Evolutionary conservation across 2,329 filamentous ascomycete species (phyloP).

Genomic region (Fusarium denticulatum): DNA sequence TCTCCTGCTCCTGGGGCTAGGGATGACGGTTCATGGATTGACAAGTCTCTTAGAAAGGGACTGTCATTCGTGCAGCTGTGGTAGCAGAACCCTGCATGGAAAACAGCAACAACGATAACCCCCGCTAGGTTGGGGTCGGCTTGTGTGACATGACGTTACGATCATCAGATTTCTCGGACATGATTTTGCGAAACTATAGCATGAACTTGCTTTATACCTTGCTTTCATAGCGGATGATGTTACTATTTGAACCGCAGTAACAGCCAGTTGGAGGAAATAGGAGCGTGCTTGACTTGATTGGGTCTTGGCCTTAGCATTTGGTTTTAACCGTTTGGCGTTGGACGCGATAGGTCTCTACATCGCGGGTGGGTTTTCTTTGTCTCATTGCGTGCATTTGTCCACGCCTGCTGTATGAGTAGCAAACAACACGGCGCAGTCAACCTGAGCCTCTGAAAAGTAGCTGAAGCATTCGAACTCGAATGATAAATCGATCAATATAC

Average conservation of each 20-base stretch:
- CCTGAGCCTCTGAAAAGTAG: constrained; percentile 9
- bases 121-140: constrained; percentile 1
- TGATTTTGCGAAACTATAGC: constrained; percentile 13
- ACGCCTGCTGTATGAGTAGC: constrained; percentile 22
- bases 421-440: constrained; percentile 15
- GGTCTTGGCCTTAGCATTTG: background rate
- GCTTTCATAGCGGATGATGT: constrained; percentile 17
- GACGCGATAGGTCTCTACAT: constrained; percentile 8
- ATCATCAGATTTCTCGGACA: constrained; percentile 25
- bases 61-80: constrained; percentile 38
- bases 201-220: background rate
- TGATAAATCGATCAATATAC: background rate
- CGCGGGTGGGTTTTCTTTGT: constrained; percentile 6
- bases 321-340: constrained; percentile 18
- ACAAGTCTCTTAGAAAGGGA: constrained; percentile 38
- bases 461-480: constrained; percentile 11
- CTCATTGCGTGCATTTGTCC: constrained; percentile 9
- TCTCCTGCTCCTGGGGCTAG: constrained; percentile 21
- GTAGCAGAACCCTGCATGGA: constrained; percentile 21
- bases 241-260: background rate
- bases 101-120: constrained; percentile 3
- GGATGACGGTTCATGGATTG: constrained; percentile 39
- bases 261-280: constrained; percentile 1
- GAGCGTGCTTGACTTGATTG: constrained; percentile 12
- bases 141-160: constrained; percentile 26